phyloP scores from a whole-genome alignment of 164 flowering plant species.

The Berberis thunbergii region DNA sequence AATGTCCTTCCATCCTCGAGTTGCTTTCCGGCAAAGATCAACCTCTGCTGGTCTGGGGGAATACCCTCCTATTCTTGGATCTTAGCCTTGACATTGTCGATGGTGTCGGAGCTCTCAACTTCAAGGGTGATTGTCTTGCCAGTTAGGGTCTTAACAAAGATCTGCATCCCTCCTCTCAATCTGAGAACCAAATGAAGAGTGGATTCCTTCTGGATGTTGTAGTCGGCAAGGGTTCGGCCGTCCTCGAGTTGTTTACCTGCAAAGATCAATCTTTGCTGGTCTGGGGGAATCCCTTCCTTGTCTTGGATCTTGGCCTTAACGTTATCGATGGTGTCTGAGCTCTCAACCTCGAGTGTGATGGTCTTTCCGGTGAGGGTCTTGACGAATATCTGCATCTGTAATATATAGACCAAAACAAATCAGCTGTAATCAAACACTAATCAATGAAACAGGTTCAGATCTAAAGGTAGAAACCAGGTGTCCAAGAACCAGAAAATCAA shows the following conservation, averaged over 20 bases:
- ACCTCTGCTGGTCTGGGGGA: constrained; percentile 2
- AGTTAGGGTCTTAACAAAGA: neutral
- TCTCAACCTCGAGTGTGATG: neutral
- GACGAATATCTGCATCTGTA: neutral
- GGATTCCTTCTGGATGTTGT: constrained; percentile 1
- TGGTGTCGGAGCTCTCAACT: constrained; percentile 1
- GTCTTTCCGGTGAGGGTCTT: neutral
- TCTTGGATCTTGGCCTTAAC: neutral
- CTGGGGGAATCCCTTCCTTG: neutral
- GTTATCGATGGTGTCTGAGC: neutral
- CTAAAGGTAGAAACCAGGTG: neutral
- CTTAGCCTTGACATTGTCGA: neutral
- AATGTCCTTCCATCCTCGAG: neutral
- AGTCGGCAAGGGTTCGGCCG: neutral
- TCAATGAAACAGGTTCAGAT: neutral
- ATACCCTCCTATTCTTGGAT: neutral
- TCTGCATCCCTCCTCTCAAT: neutral
- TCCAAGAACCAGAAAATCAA: no score
- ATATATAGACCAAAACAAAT: no score
- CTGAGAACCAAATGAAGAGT: neutral
- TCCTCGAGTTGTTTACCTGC: neutral
- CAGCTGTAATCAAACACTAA: neutral
- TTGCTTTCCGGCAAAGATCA: neutral
- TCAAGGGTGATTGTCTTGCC: neutral
- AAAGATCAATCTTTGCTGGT: constrained; percentile 1